Evolutionary conservation across 768 basidiomycete species (phyloP).

Genomic region (Collybiopsis confluens): DNA sequence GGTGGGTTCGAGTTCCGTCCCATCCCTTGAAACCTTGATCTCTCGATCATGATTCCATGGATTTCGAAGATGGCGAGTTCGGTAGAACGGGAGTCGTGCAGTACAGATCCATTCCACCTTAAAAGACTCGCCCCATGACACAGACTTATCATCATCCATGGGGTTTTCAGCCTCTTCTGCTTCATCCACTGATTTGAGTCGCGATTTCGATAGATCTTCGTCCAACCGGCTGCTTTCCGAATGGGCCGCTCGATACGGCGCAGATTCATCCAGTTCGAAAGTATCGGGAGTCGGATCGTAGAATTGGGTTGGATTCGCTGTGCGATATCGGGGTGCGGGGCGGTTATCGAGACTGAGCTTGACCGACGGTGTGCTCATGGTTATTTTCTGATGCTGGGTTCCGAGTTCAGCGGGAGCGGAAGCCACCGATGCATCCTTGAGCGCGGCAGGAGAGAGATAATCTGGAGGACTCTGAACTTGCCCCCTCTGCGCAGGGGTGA

Average conservation of each 20-base stretch:
- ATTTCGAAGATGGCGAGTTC: slow-evolving; percentile 79
- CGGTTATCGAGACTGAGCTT: slow-evolving; percentile 29
- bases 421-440: slow-evolving; percentile 6
- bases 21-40: slow-evolving; percentile 81
- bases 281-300: slow-evolving; percentile 1
- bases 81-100: slow-evolving; percentile 65
- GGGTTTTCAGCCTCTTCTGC: slow-evolving; percentile 25
- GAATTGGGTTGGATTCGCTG: neutral
- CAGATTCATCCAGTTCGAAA: slow-evolving; percentile 27
- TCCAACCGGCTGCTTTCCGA: neutral
- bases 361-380: slow-evolving; percentile 17
- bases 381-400: slow-evolving; percentile 28
- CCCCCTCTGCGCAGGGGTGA: slow-evolving; percentile 10
- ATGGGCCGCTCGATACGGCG: slow-evolving; percentile 21
- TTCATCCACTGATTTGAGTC: slow-evolving; percentile 23
- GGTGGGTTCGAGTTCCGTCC: slow-evolving; percentile 85
- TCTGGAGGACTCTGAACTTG: neutral
- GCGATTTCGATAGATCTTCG: slow-evolving; percentile 7
- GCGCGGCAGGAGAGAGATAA: neutral
- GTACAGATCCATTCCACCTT: slow-evolving; percentile 79
- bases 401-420: slow-evolving; percentile 55
- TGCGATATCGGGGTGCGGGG: neutral
- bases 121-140: slow-evolving; percentile 75
- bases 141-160: slow-evolving; percentile 20
- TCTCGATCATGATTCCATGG: slow-evolving; percentile 89